Base-by-base conservation (phyloP, 73 alveolate species). In the Paramecium tetraurelia region DNA sequence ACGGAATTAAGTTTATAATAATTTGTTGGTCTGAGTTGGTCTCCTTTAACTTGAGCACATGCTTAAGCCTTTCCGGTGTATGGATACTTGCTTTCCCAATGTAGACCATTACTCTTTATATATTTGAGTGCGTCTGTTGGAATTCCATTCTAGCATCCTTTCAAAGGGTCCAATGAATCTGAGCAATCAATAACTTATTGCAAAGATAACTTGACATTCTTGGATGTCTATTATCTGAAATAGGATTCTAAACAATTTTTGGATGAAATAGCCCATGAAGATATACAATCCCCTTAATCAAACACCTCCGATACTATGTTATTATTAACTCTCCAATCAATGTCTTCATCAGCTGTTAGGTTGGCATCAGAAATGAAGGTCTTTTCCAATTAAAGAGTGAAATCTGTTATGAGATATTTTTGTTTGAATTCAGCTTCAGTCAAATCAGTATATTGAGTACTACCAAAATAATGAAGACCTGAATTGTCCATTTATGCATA, bases 271-370 rank as follows among this genome's bases (percentile, higher is more conserved):
- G 93, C 93, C 93, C 93, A 86, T 14, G 88, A 59, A 14, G 89
- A 63, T 22, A 59, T 41, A 7, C 93, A 86, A 44, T 38, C 76
- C 24, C 93, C 93, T 86, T 58, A 36, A 40, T 93, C 94, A 75
- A 80, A 59, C 20, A 93, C 95, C 7, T 75, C 95, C 29, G 95
- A 22, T 40, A 93, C 96, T 53, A 72, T 57, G 6, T 85, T 92
- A 33, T 77, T 27, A n/a, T 5, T 5, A 7, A 63, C 72, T 93
- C 95, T 89, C 96, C 96, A 93, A 93, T 93, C 95, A 63, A 63
- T 63, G 24, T 63, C 84, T 3, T 31, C 77, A 48, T 12, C 69
- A 53, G 69, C 69, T 33, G 84, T 63, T 3, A 53, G 0, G 31
- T 3, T 33, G 7, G 6, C 20, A 27, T 63, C 84, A 27, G 41